Percentiles rank a stretch among this genome's conserved stretches.
Evolutionary conservation across 192 early-diverging fungal genomes (phyloP).

Genomic region (Ambispora gerdemannii): DNA sequence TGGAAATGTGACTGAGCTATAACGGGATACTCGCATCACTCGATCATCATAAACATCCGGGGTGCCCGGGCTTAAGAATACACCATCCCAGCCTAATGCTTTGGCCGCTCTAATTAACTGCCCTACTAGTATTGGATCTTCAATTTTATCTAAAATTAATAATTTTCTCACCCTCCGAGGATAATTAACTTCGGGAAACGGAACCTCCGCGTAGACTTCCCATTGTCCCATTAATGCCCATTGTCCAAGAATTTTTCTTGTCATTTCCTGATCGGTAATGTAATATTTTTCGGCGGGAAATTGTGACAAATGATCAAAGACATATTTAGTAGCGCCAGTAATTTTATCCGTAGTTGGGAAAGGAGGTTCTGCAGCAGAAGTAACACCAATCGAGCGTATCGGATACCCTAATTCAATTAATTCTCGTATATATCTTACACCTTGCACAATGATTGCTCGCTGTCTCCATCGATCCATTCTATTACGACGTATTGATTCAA

Average conservation of each 20-base stretch:
- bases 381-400: conserved; percentile 35
- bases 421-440: conserved; percentile 36
- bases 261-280: conserved; percentile 36
- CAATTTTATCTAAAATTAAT: conserved; percentile 45
- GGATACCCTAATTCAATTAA: conserved; percentile 27
- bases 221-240: conserved; percentile 37
- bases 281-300: conserved; percentile 45
- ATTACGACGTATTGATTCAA: conserved; percentile 33
- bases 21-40: conserved; percentile 46
- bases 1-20: conserved; percentile 40
- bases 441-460: conserved; percentile 34
- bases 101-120: conserved; percentile 46
- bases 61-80: conserved; percentile 37
- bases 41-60: conserved; percentile 50
- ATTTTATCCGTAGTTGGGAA: not conserved
- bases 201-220: conserved; percentile 50
- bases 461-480: conserved; percentile 27
- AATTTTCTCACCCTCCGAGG: conserved; percentile 23
- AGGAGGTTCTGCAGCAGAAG: not conserved
- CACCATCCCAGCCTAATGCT: conserved; percentile 45
- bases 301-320: not conserved
- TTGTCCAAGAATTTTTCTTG: conserved; percentile 46
- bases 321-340: not conserved
- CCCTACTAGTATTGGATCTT: conserved; percentile 47
- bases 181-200: conserved; percentile 37